Base-by-base conservation (phyloP, 305 asterid species). In the Caryopteris hybrid region DNA sequence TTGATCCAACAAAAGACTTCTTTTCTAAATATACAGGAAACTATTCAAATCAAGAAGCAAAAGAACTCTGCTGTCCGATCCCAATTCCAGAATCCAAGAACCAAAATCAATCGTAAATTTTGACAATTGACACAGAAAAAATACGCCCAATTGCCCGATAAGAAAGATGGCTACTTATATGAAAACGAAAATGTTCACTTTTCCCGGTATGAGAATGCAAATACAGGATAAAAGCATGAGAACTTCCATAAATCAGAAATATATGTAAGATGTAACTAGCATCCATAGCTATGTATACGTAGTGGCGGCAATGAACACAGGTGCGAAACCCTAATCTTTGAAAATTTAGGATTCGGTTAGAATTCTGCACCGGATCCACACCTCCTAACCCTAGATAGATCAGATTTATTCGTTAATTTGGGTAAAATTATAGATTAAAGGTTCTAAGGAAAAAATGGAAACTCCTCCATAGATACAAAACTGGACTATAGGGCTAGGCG, bases 401-500 rank as follows among this genome's bases (percentile, higher is more conserved):
- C 71, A 74, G 72, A 23, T 54, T 74, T 66, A 66, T 79, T 74
- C 16, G 43, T 64, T 70, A 50, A 51, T 65, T 70, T 58, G 41
- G 55, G 69, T 77, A 58, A 58, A 59, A 36, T 60, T 36, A 25
- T 51, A 64, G 42, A 64, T 1, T n/a, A 61, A 63, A 76, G 48
- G 29, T 34, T 53, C 66, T 60, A 74, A 47, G 64, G 64, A 56
- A 58, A 56, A 16, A 42, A 66, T 64, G 63, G 74, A 77, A 60
- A 64, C 68, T 68, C 77, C 79, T 75, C 81, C 84, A 72, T 77
- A 33, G 78, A 41, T 45, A 76, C 74, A 77, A 70, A 76, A 70
- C 81, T 75, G 78, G 63, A 74, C 70, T 79, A 78, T 80, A 86
- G 91, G 95, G 95, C 90, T 78, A 74, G 85, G 89, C 85, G 91